Conservation (phyloP, 306 rosid genomes). For the Castanopsis chinensis region DNA sequence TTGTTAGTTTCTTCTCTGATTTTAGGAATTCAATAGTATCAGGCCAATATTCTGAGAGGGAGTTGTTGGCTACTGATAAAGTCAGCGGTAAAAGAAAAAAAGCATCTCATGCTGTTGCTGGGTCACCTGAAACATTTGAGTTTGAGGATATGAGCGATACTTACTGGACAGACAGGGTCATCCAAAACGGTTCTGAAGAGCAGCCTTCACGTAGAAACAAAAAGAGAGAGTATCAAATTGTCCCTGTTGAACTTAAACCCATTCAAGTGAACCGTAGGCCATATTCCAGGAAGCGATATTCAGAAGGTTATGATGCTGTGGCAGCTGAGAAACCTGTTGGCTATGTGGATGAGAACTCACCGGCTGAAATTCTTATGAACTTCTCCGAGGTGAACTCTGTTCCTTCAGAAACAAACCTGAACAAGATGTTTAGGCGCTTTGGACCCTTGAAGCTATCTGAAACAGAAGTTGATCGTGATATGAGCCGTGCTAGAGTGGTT, state of each 20-base stretch:
- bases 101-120: slow-evolving; percentile 24
- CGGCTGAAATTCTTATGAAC: slow-evolving; percentile 86
- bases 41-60: slow-evolving; percentile 42
- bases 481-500: slow-evolving; percentile 91
- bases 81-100: slow-evolving; percentile 62
- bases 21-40: slow-evolving; percentile 61
- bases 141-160: slow-evolving; percentile 95
- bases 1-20: slow-evolving; percentile 79
- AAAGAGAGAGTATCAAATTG: slow-evolving; percentile 52
- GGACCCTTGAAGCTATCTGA: slow-evolving; percentile 89
- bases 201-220: slow-evolving; percentile 49
- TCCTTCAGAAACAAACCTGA: slow-evolving; percentile 74
- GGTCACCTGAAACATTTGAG: slow-evolving; percentile 74
- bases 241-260: slow-evolving; percentile 49
- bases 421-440: slow-evolving; percentile 84
- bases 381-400: slow-evolving; percentile 80
- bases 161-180: slow-evolving; percentile 93
- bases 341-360: slow-evolving; percentile 68
- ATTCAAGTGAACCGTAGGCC: slow-evolving; percentile 64
- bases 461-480: slow-evolving; percentile 87
- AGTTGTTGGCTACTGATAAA: slow-evolving; percentile 34
- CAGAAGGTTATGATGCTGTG: slow-evolving; percentile 35
- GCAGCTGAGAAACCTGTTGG: slow-evolving; percentile 63
- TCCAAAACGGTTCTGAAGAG: slow-evolving; percentile 82
- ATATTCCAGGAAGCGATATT: slow-evolving; percentile 61